Evolutionary conservation across 1,139 yeast species (phyloP).

Genomic region (Candida tropicalis): DNA sequence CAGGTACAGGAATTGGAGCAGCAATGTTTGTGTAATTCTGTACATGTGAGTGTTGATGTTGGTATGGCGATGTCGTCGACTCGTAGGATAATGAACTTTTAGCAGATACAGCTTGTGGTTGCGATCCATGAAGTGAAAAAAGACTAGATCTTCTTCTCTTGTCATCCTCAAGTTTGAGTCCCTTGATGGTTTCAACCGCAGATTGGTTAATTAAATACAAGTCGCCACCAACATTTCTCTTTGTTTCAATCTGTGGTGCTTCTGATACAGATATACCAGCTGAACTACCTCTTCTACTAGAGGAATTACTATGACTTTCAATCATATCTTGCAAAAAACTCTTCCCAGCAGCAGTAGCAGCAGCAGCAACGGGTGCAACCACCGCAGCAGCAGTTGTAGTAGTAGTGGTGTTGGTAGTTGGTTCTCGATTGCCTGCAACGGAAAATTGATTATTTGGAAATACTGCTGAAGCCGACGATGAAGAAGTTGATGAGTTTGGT

Average conservation of each 20-base stretch:
- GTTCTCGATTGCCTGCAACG: slow-evolving; percentile 38
- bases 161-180: slow-evolving; percentile 50
- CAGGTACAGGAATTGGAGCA: slow-evolving; percentile 25
- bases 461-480: slow-evolving; percentile 15
- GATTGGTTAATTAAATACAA: slow-evolving; percentile 51
- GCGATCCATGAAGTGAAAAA: slow-evolving; percentile 18
- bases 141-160: slow-evolving; percentile 45
- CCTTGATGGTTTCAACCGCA: slow-evolving; percentile 52
- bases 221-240: slow-evolving; percentile 58
- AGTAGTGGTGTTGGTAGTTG: background rate
- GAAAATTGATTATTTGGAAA: slow-evolving; percentile 20
- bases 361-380: background rate
- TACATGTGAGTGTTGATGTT: background rate
- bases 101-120: slow-evolving; percentile 1
- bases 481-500: slow-evolving; percentile 7
- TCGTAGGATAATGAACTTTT: slow-evolving; percentile 13
- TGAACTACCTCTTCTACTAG: slow-evolving; percentile 39
- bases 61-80: background rate
- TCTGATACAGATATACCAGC: slow-evolving; percentile 35
- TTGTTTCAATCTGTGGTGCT: slow-evolving; percentile 51
- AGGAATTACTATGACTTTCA: slow-evolving; percentile 28
- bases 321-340: slow-evolving; percentile 37
- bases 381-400: background rate
- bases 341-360: slow-evolving; percentile 19
- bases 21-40: slow-evolving; percentile 14